These are phyloP conservation scores for Dacryopinax primogenitus DNA, from an alignment of 768 basidiomycete genomes.

Conservation along the genomic window DNA sequence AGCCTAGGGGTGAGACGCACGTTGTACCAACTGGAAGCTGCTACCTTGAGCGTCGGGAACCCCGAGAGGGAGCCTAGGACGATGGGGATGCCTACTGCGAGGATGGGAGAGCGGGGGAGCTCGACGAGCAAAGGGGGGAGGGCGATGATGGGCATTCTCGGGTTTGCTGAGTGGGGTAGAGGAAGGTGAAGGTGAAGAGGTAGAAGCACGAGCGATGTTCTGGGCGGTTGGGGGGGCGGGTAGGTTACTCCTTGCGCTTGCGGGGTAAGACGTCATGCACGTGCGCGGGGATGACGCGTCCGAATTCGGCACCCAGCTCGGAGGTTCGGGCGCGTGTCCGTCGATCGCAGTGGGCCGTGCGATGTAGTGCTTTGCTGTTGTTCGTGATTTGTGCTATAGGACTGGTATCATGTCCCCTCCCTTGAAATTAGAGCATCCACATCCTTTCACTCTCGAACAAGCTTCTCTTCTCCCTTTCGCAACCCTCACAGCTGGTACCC, in stretches of 20 bases:
- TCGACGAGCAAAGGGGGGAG: conserved; percentile 41
- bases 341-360: no score
- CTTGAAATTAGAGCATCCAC: not conserved
- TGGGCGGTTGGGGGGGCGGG: not conserved
- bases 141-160: conserved; percentile 29
- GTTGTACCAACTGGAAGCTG: conserved; percentile 46
- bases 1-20: no score
- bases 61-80: conserved; percentile 44
- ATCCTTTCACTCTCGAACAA: not conserved
- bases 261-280: not conserved
- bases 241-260: not conserved
- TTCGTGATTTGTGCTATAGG: not conserved
- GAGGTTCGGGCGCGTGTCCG: no score
- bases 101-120: conserved; percentile 42
- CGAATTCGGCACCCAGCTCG: no score
- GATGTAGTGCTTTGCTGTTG: no score
- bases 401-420: not conserved
- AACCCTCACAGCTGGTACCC: not conserved
- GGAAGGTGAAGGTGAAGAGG: not conserved
- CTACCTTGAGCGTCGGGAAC: conserved; percentile 35
- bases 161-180: not conserved
- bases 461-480: not conserved
- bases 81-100: conserved; percentile 48
- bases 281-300: not conserved
- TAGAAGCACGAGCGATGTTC: not conserved